Evolutionary conservation across 768 basidiomycete genomes (phyloP).

Genomic region (Coprinellus aureogranulatus): DNA sequence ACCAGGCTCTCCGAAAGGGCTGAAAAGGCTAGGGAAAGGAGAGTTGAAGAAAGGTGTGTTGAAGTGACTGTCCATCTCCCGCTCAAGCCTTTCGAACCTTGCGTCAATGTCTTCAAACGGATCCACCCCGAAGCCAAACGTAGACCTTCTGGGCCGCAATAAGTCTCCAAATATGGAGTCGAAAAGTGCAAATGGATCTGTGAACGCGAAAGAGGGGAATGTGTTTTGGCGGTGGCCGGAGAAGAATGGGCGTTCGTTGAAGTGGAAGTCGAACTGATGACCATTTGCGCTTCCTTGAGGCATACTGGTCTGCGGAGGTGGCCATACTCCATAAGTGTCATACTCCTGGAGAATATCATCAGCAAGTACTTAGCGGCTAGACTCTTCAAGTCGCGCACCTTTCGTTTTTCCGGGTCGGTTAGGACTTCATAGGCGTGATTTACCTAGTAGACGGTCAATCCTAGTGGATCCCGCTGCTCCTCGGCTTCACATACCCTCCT

Average conservation of each 20-base stretch:
- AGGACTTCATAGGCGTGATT: conserved; percentile 80
- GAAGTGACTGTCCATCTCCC: neutral
- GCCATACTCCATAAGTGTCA: conserved; percentile 73
- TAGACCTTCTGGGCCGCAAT: conserved; percentile 19
- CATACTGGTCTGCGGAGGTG: conserved; percentile 49
- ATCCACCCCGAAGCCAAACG: conserved; percentile 12
- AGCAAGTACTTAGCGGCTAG: conserved; percentile 1
- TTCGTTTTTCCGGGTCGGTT: conserved; percentile 57
- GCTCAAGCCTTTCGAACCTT: neutral
- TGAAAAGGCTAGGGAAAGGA: neutral
- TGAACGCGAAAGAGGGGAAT: conserved; percentile 49
- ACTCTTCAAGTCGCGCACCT: conserved; percentile 30
- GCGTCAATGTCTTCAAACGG: conserved; percentile 28
- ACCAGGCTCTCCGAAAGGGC: neutral
- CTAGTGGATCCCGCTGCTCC: neutral
- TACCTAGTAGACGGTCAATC: conserved; percentile 41
- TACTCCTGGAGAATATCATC: conserved; percentile 45
- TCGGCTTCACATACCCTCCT: conserved; percentile 29
- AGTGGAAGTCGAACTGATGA: conserved; percentile 23
- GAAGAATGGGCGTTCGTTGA: conserved; percentile 45
- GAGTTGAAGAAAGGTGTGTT: neutral
- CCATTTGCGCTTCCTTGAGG: conserved; percentile 12
- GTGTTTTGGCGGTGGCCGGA: conserved; percentile 23
- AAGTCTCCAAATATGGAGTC: conserved; percentile 62
- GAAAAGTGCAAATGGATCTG: conserved; percentile 75